A percentile compares a stretch with the other conserved stretches of the same genome.
These are phyloP conservation scores for Dactylellina sp. DNA, from an alignment of 2,329 filamentous ascomycete species.

Conservation along the genomic window DNA sequence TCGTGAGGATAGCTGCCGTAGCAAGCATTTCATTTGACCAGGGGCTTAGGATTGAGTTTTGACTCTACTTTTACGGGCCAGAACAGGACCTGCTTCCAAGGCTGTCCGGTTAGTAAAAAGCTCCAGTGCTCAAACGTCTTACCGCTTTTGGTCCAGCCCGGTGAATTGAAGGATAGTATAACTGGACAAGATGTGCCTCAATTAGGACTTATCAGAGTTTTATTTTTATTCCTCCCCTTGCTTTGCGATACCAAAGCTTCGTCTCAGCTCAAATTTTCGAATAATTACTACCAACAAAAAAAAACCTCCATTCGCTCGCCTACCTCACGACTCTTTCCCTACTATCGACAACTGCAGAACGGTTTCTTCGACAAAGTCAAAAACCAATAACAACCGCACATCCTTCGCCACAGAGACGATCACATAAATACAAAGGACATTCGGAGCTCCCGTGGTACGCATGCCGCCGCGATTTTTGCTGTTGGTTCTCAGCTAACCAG, in stretches of 20 bases:
- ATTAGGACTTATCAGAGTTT: constrained; percentile 28
- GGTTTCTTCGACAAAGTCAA: neutral
- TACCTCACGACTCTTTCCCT: neutral
- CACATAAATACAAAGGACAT: neutral
- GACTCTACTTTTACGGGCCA: constrained; percentile 12
- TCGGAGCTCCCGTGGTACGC: neutral
- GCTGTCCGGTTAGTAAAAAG: constrained; percentile 10
- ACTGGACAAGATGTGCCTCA: constrained; percentile 48
- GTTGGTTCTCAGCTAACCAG: constrained; percentile 7
- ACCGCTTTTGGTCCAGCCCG: constrained; percentile 33
- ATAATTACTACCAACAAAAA: neutral
- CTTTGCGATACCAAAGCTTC: constrained; percentile 11
- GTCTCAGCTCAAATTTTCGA: constrained; percentile 23
- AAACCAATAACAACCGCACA: neutral
- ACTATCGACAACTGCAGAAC: neutral
- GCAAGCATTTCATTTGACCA: constrained; percentile 26
- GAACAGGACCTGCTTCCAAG: constrained; percentile 13
- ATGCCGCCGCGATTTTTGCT: neutral
- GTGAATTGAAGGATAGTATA: constrained; percentile 37
- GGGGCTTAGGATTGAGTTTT: constrained; percentile 33
- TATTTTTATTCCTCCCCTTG: constrained; percentile 10
- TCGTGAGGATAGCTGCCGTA: constrained; percentile 19
- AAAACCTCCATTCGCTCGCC: neutral
- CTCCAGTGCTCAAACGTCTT: constrained; percentile 28
- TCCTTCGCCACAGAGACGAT: neutral